phyloP scores from a whole-genome alignment of 371 early-diverging fungal genomes.

The Rhizopus sp. region DNA sequence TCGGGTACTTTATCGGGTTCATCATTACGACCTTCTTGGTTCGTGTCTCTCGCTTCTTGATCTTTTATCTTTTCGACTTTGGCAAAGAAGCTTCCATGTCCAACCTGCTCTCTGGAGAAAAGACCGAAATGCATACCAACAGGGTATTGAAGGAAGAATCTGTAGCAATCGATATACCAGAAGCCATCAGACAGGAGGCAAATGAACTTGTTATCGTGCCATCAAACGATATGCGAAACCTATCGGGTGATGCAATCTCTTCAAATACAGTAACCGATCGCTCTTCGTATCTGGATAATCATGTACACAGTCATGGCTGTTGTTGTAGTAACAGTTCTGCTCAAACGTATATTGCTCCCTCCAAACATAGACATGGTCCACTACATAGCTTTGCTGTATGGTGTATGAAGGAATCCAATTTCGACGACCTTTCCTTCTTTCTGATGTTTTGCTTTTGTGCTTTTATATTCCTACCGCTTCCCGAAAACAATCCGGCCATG shows the following conservation, averaged over 20 bases:
- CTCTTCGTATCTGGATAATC: constrained; percentile 1
- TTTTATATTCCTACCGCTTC: constrained; percentile 28
- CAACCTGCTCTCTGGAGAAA: neutral
- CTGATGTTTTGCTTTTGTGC: constrained; percentile 22
- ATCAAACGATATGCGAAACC: neutral
- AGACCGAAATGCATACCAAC: constrained; percentile 2
- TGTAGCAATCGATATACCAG: neutral
- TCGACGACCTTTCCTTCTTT: constrained; percentile 21
- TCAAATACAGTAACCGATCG: too few species aligned
- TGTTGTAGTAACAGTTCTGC: neutral
- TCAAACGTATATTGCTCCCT: neutral
- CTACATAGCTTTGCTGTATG: constrained; percentile 18
- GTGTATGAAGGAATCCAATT: constrained; percentile 24
- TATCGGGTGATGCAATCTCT: neutral
- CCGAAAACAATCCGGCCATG: constrained; percentile 21
- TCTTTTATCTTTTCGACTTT: neutral
- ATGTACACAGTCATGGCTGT: constrained; percentile 2
- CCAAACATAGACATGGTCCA: constrained; percentile 15
- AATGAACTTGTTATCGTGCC: neutral
- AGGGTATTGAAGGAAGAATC: constrained; percentile 15
- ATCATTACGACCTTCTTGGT: constrained; percentile 18
- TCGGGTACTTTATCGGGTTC: constrained; percentile 21
- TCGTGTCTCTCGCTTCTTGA: constrained; percentile 2
- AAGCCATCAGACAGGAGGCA: neutral
- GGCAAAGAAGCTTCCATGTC: neutral